Conservation (phyloP, 2,329 filamentous ascomycete species). For the Pseudogymnoascus sp. region DNA sequence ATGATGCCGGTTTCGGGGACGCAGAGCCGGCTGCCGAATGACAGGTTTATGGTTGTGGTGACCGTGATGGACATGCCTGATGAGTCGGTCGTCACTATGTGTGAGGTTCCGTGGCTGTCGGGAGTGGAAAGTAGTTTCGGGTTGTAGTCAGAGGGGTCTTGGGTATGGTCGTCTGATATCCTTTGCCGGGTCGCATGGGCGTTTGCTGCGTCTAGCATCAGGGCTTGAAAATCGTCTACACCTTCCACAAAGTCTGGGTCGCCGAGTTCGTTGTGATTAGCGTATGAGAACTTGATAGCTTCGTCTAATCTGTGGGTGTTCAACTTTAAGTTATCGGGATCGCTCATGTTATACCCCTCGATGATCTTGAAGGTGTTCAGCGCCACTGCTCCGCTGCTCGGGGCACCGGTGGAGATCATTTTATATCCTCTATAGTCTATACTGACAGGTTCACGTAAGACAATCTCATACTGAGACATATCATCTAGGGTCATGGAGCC, state of each 20-base stretch:
- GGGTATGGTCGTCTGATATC: constrained; percentile 65
- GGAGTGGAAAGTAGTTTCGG: constrained; percentile 56
- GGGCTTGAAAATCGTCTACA: constrained; percentile 52
- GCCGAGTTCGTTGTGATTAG: constrained; percentile 65
- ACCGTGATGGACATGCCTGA: constrained; percentile 68
- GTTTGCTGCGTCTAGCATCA: constrained; percentile 55
- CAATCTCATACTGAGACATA: constrained; percentile 54
- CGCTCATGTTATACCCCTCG: constrained; percentile 60
- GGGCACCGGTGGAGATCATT: constrained; percentile 61
- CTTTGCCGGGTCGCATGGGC: constrained; percentile 51
- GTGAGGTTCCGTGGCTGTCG: constrained; percentile 65
- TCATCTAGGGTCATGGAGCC: constrained; percentile 62
- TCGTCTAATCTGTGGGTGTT: constrained; percentile 79
- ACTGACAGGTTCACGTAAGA: constrained; percentile 53
- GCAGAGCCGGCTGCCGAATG: constrained; percentile 73
- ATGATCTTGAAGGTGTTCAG: constrained; percentile 64
- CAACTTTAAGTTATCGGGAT: constrained; percentile 45
- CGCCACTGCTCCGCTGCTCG: constrained; percentile 68
- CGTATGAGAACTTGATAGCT: constrained; percentile 84
- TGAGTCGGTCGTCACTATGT: constrained; percentile 62
- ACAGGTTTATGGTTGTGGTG: constrained; percentile 80
- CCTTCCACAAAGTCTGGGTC: constrained; percentile 68
- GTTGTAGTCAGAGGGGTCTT: constrained; percentile 66
- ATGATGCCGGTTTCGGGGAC: constrained; percentile 56
- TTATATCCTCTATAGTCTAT: constrained; percentile 61